Base-by-base conservation (phyloP, 805 yeast species). In the Ogataea ganodermae region DNA sequence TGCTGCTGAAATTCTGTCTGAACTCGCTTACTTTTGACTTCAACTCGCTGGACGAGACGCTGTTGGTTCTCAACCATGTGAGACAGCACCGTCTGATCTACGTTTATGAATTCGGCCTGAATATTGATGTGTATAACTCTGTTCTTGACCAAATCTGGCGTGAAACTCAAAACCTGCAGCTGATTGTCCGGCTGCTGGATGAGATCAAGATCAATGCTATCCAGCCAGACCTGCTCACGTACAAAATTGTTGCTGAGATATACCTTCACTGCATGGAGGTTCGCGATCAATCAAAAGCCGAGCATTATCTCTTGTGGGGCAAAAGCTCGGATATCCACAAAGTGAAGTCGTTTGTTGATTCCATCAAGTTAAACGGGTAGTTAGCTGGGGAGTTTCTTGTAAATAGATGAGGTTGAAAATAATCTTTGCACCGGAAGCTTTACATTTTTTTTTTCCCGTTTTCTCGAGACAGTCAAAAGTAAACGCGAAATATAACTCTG, bases 21-120 rank as follows among this genome's bases (percentile, higher is more conserved):
- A 58, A 52, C 32, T 65, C 70, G 6, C 49, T 67, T n/a, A 60
- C 62, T 0, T 52, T 52, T 48, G 68, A 63, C 39, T 67, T 67
- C 35, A 53, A 64, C 41, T 48, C 62, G 1, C 44, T 61, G n/a
- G 61, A 55, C 45, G 64, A 59, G 26, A 54, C 68, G 0, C 18
- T 55, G 10, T 35, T 47, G 1, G 12, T 63, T 1, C 47, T 62
- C 16, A 53, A 59, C 21, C 51, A 47, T 27, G 62, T 64, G 16
- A 63, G 64, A 48, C 48, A 51, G 3, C 63, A 65, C 43, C 50
- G 52, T 12, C 55, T 62, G 5, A 62, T 66, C 4, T 59, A 53
- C 17, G 52, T 66, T n/a, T 67, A 63, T 46, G 62, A 64, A 20
- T 60, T 55, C 37, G 68, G 67, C 2, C 53, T 67, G 44, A 58